Percentiles rank a stretch among this genome's conserved stretches.
These are phyloP conservation scores for Phytophthora citrophthora DNA, from an alignment of 352 stramenopile species.

Conservation along the genomic window DNA sequence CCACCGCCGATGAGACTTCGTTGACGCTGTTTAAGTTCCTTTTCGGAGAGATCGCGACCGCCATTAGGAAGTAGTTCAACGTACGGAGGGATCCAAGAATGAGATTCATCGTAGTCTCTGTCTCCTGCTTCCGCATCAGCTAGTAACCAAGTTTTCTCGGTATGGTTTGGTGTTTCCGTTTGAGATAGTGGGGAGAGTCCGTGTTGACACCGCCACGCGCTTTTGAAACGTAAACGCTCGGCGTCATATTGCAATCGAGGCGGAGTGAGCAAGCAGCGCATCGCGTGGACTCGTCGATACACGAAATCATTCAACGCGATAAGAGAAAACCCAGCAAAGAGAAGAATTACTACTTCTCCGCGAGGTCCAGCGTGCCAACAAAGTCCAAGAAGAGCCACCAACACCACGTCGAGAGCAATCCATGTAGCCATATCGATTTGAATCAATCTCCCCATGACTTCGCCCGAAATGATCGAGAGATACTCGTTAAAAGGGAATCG, in stretches of 20 bases:
- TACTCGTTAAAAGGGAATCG: constrained; percentile 84
- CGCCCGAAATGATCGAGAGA: constrained; percentile 75
- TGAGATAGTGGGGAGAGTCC: constrained; percentile 32
- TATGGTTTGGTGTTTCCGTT: constrained; percentile 5
- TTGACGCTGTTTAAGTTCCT: constrained; percentile 50
- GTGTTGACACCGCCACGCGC: constrained; percentile 58
- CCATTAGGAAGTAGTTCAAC: constrained; percentile 47
- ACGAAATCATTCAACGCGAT: constrained; percentile 60
- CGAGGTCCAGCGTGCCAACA: constrained; percentile 47
- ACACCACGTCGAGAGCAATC: constrained; percentile 60
- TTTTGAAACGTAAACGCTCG: constrained; percentile 62
- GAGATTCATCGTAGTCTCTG: constrained; percentile 40
- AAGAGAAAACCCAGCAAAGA: constrained; percentile 44
- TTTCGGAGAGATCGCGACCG: constrained; percentile 42
- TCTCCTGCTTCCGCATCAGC: constrained; percentile 26
- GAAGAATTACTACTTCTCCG: constrained; percentile 53
- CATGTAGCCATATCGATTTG: constrained; percentile 78
- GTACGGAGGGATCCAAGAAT: constrained; percentile 53
- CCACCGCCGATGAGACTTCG: constrained; percentile 46
- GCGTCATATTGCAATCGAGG: constrained; percentile 62
- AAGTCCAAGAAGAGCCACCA: constrained; percentile 51
- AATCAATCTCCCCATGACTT: constrained; percentile 75
- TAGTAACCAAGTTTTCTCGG: constrained; percentile 58
- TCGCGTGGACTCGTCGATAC: constrained; percentile 52
- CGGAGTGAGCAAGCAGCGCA: constrained; percentile 60